Base-by-base conservation (phyloP, 1,284 basidiomycete genomes). In the Tausonia pullulans region DNA sequence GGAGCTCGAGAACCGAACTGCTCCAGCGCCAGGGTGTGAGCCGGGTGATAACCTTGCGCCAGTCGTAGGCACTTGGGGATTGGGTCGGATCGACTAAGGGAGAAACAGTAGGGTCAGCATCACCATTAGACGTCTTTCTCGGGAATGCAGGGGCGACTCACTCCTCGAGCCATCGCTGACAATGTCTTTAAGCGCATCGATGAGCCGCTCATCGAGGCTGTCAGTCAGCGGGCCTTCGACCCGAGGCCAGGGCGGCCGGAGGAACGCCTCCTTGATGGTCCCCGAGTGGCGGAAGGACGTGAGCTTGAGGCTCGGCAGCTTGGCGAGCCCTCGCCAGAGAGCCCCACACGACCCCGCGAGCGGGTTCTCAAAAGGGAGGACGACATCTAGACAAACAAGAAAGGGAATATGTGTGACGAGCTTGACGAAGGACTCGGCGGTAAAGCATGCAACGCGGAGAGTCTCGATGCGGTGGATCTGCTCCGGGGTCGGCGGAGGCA, bases 11-110 rank as follows among this genome's bases (percentile, higher is more conserved):
- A 7, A 64, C 63, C 3, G 63, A 59, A 2, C 51, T 43, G 40
- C 48, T 48, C 63, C 63, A 64, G 52, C 63, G n/a, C 63, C 63
- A 64, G 8, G 63, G 63, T 3, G 51, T 64, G 8, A 64, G 58
- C n/a, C 51, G 46, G 11, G 63, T 64, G 5, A 64, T 53, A 50
- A 64, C 57, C 8, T 64, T 64, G 16, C 63, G 49, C 63, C 63
- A 64, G 51, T 64, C 63, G 41, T 64, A 64, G 10, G 49, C 56
- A 5, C 50, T 53, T 9, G 58, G 63, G 0, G 63, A 64, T 13
- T 60, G 57, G 4, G 63, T 64, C 40, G 63, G 58, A 11, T 58
- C 58, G 14, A 64, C 62, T 64, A 27, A n/a, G 4, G 14, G 40
- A 8, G 16, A 27, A 48, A 13, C 14, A 7, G 48, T 46, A 16